Conservation (phyloP, 2,329 filamentous ascomycete genomes). For the Nannizziopsis barbatae region DNA sequence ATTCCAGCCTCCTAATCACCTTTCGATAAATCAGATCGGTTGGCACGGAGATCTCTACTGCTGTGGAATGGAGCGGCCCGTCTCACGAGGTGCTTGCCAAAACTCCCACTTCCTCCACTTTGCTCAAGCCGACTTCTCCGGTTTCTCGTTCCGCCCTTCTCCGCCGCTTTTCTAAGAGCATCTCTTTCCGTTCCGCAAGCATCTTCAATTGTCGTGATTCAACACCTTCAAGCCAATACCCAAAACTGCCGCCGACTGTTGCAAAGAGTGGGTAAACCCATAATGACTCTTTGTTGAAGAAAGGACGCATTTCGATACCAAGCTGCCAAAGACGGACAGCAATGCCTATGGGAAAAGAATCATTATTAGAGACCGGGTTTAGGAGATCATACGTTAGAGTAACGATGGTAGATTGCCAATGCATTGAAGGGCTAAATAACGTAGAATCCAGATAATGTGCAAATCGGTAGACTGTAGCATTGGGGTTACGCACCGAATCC, state of each 20-base stretch:
- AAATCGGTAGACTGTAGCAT: not conserved
- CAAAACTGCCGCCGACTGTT: conserved; percentile 75
- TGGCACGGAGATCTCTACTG: too few relatives aligned
- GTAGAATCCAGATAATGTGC: too few relatives aligned
- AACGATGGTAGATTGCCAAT: not conserved
- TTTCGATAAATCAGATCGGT: too few relatives aligned
- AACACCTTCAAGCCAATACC: conserved; percentile 91
- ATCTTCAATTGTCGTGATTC: conserved; percentile 70
- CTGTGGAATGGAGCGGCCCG: too few relatives aligned
- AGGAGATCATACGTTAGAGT: not conserved
- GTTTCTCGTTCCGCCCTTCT: conserved; percentile 58
- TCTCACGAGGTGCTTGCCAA: conserved; percentile 30
- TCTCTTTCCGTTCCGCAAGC: conserved; percentile 65
- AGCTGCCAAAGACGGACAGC: conserved; percentile 92
- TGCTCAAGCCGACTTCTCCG: conserved; percentile 18
- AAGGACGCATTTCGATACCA: conserved; percentile 94
- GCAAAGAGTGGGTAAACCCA: conserved; percentile 91
- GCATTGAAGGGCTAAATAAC: not conserved
- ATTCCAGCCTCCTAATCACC: too few relatives aligned
- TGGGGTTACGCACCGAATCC: conserved; percentile 67
- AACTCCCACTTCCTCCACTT: conserved; percentile 26
- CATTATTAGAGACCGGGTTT: not conserved
- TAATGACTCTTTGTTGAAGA: conserved; percentile 72
- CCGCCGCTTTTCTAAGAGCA: conserved; percentile 79
- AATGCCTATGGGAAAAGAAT: conserved; percentile 51